Conservation (phyloP, 2,329 filamentous ascomycete species). For the Fusarium phyllophilum region DNA sequence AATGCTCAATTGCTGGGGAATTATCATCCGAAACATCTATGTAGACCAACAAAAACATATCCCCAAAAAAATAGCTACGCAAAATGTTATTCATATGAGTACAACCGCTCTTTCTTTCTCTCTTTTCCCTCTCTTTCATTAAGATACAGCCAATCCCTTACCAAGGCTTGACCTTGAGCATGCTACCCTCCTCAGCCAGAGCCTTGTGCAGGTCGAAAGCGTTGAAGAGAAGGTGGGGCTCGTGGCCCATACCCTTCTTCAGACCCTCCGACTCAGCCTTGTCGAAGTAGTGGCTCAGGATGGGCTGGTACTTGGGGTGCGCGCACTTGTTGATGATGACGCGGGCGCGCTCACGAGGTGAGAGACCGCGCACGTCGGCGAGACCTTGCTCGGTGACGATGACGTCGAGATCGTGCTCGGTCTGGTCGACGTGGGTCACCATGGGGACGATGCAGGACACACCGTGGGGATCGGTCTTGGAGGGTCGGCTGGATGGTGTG, state of each 20-base stretch:
- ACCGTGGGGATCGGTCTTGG: slow-evolving; percentile 83
- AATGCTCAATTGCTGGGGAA: slow-evolving; percentile 25
- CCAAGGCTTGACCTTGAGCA: slow-evolving; percentile 81
- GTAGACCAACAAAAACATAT: slow-evolving; percentile 7
- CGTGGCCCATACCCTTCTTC: slow-evolving; percentile 87
- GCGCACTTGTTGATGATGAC: slow-evolving; percentile 90
- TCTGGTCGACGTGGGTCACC: slow-evolving; percentile 93
- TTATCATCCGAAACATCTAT: slow-evolving; percentile 26
- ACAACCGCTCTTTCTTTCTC: slow-evolving; percentile 9
- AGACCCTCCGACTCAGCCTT: slow-evolving; percentile 88
- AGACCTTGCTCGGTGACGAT: slow-evolving; percentile 80
- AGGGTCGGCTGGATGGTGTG: slow-evolving; percentile 82
- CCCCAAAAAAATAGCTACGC: slow-evolving; percentile 13
- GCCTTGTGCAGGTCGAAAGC: slow-evolving; percentile 91
- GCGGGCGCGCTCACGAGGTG: slow-evolving; percentile 80
- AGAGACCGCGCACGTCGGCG: slow-evolving; percentile 84
- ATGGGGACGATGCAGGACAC: slow-evolving; percentile 92
- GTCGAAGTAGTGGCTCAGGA: slow-evolving; percentile 83
- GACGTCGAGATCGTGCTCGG: slow-evolving; percentile 92
- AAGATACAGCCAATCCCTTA: slow-evolving; percentile 32
- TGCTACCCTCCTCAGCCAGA: slow-evolving; percentile 82
- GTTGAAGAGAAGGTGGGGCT: slow-evolving; percentile 88
- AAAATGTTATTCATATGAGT: slow-evolving; percentile 27
- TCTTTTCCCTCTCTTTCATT: not conserved
- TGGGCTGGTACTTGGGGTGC: slow-evolving; percentile 85